Conservation (phyloP, 2,329 filamentous ascomycete species). For the Aspergillus tanneri region DNA sequence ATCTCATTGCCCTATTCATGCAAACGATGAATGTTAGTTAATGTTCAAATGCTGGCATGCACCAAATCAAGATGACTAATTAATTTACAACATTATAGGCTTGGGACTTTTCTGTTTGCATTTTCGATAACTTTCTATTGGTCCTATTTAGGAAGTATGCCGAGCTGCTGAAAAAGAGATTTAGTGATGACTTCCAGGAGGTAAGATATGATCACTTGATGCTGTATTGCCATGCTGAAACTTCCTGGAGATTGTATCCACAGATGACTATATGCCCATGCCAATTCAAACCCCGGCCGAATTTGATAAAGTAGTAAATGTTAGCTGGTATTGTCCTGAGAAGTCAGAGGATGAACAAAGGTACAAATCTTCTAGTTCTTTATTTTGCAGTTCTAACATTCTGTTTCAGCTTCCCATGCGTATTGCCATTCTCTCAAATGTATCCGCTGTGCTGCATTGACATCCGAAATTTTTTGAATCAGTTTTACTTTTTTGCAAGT, state of each 20-base stretch:
- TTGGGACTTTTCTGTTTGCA: conserved; percentile 82
- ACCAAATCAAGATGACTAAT: background rate
- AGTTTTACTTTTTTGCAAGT: conserved; percentile 96
- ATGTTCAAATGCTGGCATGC: background rate
- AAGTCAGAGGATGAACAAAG: conserved; percentile 71
- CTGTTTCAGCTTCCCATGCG: conserved; percentile 72
- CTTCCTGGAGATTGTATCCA: conserved; percentile 62
- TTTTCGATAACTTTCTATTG: conserved; percentile 82
- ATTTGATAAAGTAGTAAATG: conserved; percentile 92
- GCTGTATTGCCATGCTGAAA: background rate
- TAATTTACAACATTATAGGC: conserved; percentile 51
- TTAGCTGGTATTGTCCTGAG: conserved; percentile 93
- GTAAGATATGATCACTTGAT: conserved; percentile 41
- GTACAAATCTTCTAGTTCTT: conserved; percentile 44
- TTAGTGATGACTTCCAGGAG: conserved; percentile 95
- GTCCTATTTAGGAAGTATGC: conserved; percentile 91
- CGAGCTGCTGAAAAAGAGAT: conserved; percentile 82
- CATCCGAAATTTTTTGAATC: conserved; percentile 94
- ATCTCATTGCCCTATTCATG: conserved; percentile 88
- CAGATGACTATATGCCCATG: conserved; percentile 99
- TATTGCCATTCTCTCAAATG: conserved; percentile 98
- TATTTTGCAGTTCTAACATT: conserved; percentile 1
- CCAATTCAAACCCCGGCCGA: conserved; percentile 86
- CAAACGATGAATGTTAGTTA: conserved; percentile 87
- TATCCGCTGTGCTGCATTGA: conserved; percentile 98